Evolutionary conservation across 345 rosid genomes (phyloP).

Genomic region (Populus pruinosa): DNA sequence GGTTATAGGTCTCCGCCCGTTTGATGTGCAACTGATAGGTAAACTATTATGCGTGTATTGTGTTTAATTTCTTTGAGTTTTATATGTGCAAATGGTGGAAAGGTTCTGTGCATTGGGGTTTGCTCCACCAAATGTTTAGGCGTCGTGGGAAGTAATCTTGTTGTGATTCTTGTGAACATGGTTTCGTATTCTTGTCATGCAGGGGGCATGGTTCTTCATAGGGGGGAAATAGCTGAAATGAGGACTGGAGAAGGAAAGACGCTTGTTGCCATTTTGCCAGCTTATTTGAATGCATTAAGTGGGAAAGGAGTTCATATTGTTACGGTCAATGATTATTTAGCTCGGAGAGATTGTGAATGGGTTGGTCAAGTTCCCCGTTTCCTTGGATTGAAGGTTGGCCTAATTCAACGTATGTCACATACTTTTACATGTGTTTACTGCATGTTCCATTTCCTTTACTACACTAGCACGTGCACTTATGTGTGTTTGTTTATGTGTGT

Average conservation of each 20-base stretch:
- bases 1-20: conserved; percentile 87
- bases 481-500: neutral
- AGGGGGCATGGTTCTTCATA: conserved; percentile 99
- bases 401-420: conserved; percentile 88
- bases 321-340: conserved; percentile 94
- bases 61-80: neutral
- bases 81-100: neutral
- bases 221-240: conserved; percentile 97
- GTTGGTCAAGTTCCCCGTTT: conserved; percentile 98
- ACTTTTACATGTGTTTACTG: conserved; percentile 21
- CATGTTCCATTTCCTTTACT: neutral
- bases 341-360: conserved; percentile 98
- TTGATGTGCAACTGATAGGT: conserved; percentile 94
- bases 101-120: too few relatives aligned
- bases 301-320: conserved; percentile 97
- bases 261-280: conserved; percentile 92
- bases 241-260: conserved; percentile 99
- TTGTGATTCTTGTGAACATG: neutral
- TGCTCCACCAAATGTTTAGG: too few relatives aligned
- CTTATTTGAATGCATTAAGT: conserved; percentile 87
- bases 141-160: neutral
- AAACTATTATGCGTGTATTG: neutral
- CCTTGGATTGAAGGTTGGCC: conserved; percentile 98
- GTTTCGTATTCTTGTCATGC: conserved; percentile 8
- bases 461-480: too few relatives aligned